phyloP scores from a whole-genome alignment of 1,139 yeast genomes.

The Martiniozyma asiatica region DNA sequence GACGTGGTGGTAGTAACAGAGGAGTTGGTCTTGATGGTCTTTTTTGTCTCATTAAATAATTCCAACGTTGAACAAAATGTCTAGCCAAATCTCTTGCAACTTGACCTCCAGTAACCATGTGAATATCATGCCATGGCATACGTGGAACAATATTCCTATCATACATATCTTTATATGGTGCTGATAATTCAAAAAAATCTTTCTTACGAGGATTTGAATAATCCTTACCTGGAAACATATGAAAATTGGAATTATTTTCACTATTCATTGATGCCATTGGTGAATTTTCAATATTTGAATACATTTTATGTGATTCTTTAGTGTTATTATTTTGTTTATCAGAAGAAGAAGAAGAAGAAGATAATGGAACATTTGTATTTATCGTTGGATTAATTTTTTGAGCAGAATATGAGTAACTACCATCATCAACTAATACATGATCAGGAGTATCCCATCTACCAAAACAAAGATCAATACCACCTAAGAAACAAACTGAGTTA shows the following conservation, averaged over 20 bases:
- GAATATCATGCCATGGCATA: constrained; percentile 99
- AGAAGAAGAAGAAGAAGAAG: background rate
- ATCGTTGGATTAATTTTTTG: constrained; percentile 4
- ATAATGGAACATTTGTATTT: background rate
- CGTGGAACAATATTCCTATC: constrained; percentile 73
- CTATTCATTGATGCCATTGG: background rate
- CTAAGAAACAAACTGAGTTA: constrained; percentile 79
- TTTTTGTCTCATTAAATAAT: constrained; percentile 80
- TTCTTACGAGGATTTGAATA: constrained; percentile 90
- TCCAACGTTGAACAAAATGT: constrained; percentile 97
- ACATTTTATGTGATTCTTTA: background rate
- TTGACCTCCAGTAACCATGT: constrained; percentile 93
- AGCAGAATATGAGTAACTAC: constrained; percentile 29
- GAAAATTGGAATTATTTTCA: constrained; percentile 23
- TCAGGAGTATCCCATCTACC: constrained; percentile 97
- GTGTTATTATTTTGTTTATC: constrained; percentile 4
- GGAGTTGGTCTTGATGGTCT: constrained; percentile 93
- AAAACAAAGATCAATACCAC: constrained; percentile 91
- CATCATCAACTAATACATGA: constrained; percentile 79
- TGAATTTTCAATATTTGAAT: background rate
- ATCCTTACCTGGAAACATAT: constrained; percentile 92
- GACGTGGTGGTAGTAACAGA: constrained; percentile 83
- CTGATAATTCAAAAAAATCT: constrained; percentile 71
- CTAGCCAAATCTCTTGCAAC: constrained; percentile 87
- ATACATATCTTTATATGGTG: constrained; percentile 87